Evolutionary conservation across 768 basidiomycete genomes (phyloP).

Genomic region (Boletus fagicola): DNA sequence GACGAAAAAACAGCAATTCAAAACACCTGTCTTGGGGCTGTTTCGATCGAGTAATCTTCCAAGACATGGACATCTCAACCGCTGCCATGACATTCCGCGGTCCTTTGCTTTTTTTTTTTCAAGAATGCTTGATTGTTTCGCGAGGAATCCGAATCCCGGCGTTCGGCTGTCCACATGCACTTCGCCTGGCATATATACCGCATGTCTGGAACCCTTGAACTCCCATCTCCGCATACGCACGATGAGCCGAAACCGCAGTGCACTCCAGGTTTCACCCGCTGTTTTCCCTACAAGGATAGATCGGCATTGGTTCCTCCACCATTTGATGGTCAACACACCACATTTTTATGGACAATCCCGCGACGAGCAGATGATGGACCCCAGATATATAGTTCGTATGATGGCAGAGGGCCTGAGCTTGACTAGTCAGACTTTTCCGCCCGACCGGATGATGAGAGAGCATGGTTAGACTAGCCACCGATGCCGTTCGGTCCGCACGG

Average conservation of each 20-base stretch:
- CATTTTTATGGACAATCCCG: background rate
- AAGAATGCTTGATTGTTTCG: background rate
- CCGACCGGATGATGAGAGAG: background rate
- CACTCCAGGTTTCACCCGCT: background rate
- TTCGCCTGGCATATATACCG: slow-evolving; percentile 14
- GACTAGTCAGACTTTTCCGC: background rate
- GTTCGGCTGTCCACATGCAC: background rate
- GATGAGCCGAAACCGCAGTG: background rate
- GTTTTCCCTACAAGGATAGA: background rate
- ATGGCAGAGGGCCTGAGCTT: background rate
- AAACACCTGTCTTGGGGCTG: background rate
- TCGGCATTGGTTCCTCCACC: background rate
- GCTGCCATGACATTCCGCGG: background rate
- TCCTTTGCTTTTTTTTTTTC: background rate
- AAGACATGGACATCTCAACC: background rate
- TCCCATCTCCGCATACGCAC: background rate
- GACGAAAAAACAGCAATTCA: background rate
- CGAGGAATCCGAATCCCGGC: background rate
- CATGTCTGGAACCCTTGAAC: slow-evolving; percentile 1
- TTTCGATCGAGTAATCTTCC: background rate
- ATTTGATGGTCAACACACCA: background rate
- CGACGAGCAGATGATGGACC: background rate
- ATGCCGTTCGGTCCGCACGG: slow-evolving; percentile 24
- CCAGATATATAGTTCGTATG: background rate
- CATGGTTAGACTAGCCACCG: slow-evolving; percentile 1